A percentile compares a stretch with the other conserved stretches of the same genome.
phyloP scores from a whole-genome alignment of 1,284 basidiomycete genomes.

The Puccinia polysora region DNA sequence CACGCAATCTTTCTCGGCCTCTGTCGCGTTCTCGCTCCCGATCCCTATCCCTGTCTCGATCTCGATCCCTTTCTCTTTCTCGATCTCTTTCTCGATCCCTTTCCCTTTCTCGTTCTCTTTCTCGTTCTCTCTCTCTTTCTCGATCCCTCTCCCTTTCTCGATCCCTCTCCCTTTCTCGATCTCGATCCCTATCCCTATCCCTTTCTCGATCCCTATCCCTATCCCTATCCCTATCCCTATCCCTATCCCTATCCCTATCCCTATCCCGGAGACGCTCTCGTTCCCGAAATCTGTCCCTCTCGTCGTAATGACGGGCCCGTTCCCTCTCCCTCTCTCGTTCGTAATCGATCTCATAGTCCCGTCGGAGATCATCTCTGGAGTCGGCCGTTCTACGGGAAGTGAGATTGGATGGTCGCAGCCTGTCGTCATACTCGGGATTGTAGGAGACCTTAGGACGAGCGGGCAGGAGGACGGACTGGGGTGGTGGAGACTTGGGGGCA shows the following conservation, averaged over 20 bases:
- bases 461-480: conserved; percentile 9
- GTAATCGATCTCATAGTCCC: conserved; percentile 28
- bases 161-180: conserved; percentile 8
- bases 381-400: conserved; percentile 11
- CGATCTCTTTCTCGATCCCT: conserved; percentile 14
- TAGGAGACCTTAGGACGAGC: conserved; percentile 39
- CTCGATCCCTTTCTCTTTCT: conserved; percentile 23
- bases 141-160: conserved; percentile 10
- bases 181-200: conserved; percentile 7
- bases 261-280: conserved; percentile 3
- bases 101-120: conserved; percentile 14
- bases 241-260: conserved; percentile 18
- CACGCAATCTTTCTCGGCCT: conserved; percentile 13
- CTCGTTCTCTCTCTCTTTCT: conserved; percentile 9
- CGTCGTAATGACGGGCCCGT: conserved; percentile 1
- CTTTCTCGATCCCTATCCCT: conserved; percentile 19
- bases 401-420: not conserved
- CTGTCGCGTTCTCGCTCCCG: conserved; percentile 4
- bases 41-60: conserved; percentile 17
- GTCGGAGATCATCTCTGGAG: conserved; percentile 25
- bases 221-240: conserved; percentile 8
- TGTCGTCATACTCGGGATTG: conserved; percentile 30
- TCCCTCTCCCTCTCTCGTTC: conserved; percentile 15
- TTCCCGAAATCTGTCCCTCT: conserved; percentile 1
- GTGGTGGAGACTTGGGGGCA: conserved; percentile 15